Evolutionary conservation across 148 eudicot genomes (phyloP).

Genomic region (Spergularia bocconei): DNA sequence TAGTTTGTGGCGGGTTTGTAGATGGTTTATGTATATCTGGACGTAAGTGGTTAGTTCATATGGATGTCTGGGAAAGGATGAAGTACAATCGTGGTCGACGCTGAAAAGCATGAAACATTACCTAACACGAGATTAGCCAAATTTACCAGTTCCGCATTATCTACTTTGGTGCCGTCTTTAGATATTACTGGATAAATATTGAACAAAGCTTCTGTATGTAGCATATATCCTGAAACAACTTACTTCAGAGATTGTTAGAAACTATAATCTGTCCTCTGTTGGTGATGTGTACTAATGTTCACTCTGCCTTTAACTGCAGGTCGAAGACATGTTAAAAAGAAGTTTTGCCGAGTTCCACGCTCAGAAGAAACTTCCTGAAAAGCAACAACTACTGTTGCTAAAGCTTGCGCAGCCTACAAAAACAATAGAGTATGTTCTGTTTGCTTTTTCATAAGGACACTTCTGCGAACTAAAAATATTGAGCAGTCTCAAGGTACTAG

Average conservation of each 20-base stretch:
- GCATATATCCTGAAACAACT: conserved; percentile 5
- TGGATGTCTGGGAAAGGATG: not conserved
- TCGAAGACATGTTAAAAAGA: conserved; percentile 99
- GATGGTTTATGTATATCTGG: not conserved
- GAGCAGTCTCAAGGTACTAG: not conserved
- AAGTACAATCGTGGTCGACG: not conserved
- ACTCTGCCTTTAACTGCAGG: conserved; percentile 41
- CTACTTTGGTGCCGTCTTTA: too few relatives aligned
- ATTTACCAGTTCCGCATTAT: not conserved
- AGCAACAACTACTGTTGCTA: conserved; percentile 73
- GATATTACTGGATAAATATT: not conserved
- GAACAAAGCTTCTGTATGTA: not conserved
- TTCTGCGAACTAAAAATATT: not conserved
- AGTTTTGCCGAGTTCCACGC: conserved; percentile 99
- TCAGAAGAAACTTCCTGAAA: conserved; percentile 94
- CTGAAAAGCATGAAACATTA: conserved; percentile 10
- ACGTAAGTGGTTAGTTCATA: not conserved
- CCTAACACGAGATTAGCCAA: not conserved
- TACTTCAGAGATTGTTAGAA: conserved; percentile 3
- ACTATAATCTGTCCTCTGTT: not conserved
- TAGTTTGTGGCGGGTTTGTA: not conserved
- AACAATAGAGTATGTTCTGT: conserved; percentile 67
- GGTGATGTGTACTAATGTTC: not conserved
- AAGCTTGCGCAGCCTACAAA: conserved; percentile 88
- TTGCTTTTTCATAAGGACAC: not conserved